A percentile compares a stretch with the other conserved stretches of the same genome.
Evolutionary conservation across 345 rosid genomes (phyloP).

Genomic region (Isatis tinctoria): DNA sequence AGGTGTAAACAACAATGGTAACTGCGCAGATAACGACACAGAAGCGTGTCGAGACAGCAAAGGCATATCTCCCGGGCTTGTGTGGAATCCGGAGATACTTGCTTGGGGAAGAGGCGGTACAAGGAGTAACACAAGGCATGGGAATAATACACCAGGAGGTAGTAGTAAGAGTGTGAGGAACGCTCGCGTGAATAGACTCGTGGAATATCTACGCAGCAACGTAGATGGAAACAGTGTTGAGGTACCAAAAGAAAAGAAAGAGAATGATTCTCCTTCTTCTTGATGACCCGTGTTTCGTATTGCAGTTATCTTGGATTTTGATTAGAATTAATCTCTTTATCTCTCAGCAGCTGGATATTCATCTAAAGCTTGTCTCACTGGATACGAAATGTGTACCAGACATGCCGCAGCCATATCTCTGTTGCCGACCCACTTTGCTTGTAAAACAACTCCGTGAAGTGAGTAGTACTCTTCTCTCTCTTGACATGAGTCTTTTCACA

Average conservation of each 20-base stretch:
- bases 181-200: slow-evolving; percentile 69
- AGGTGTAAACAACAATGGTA: slow-evolving; percentile 54
- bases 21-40: slow-evolving; percentile 50
- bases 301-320: background rate
- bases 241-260: slow-evolving; percentile 38
- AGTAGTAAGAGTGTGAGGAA: slow-evolving; percentile 58
- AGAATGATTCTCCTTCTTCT: slow-evolving; percentile 8
- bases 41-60: slow-evolving; percentile 57
- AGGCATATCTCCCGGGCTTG: slow-evolving; percentile 78
- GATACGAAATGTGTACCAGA: slow-evolving; percentile 51
- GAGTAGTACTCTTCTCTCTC: slow-evolving; percentile 39
- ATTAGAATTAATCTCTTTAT: background rate
- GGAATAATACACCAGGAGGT: slow-evolving; percentile 48
- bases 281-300: background rate
- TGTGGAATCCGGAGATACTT: slow-evolving; percentile 75
- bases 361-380: slow-evolving; percentile 71
- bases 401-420: slow-evolving; percentile 74
- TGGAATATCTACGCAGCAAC: slow-evolving; percentile 61
- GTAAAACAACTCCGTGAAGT: slow-evolving; percentile 81
- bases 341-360: slow-evolving; percentile 55
- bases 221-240: slow-evolving; percentile 62
- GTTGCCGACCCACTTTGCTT: slow-evolving; percentile 66
- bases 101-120: slow-evolving; percentile 97
- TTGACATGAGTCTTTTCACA: slow-evolving; percentile 15
- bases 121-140: slow-evolving; percentile 91